A percentile compares a stretch with the other conserved stretches of the same genome.
Evolutionary conservation across 306 rosid genomes (phyloP).

Genomic region (Vigna mungo): DNA sequence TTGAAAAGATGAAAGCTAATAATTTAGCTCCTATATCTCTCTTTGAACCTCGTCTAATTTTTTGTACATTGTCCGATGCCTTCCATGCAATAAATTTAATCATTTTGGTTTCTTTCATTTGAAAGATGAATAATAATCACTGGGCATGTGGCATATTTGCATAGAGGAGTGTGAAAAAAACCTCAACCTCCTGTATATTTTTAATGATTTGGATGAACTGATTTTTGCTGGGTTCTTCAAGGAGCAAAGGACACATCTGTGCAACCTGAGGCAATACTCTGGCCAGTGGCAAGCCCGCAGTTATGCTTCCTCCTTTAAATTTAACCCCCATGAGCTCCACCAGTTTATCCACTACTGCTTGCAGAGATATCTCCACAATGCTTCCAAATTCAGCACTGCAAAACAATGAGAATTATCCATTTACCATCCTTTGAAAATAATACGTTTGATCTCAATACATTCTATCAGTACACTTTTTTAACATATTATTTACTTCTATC

Average conservation of each 20-base stretch:
- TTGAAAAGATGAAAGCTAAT: slow-evolving; percentile 41
- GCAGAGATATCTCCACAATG: slow-evolving; percentile 66
- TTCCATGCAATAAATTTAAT: slow-evolving; percentile 44
- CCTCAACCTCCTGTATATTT: slow-evolving; percentile 74
- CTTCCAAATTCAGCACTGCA: slow-evolving; percentile 78
- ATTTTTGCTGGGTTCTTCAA: slow-evolving; percentile 76
- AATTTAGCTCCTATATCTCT: slow-evolving; percentile 49
- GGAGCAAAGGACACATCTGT: slow-evolving; percentile 70
- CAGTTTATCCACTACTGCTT: slow-evolving; percentile 63
- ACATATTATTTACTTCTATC: background rate
- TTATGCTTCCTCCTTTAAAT: slow-evolving; percentile 61
- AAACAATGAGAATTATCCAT: slow-evolving; percentile 23
- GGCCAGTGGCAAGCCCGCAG: slow-evolving; percentile 71
- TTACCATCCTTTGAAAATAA: background rate
- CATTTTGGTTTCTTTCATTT: slow-evolving; percentile 38
- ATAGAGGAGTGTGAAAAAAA: slow-evolving; percentile 86
- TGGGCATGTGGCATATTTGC: slow-evolving; percentile 64
- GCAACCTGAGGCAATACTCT: slow-evolving; percentile 81
- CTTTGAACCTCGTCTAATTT: slow-evolving; percentile 40
- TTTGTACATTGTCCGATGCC: slow-evolving; percentile 50
- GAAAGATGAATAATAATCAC: slow-evolving; percentile 48
- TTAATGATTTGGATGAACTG: slow-evolving; percentile 69
- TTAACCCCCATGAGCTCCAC: slow-evolving; percentile 64
- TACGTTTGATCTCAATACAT: background rate
- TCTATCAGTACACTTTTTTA: background rate